Base-by-base conservation (phyloP, 1,284 basidiomycete species). In the Naganishia cerealis region DNA sequence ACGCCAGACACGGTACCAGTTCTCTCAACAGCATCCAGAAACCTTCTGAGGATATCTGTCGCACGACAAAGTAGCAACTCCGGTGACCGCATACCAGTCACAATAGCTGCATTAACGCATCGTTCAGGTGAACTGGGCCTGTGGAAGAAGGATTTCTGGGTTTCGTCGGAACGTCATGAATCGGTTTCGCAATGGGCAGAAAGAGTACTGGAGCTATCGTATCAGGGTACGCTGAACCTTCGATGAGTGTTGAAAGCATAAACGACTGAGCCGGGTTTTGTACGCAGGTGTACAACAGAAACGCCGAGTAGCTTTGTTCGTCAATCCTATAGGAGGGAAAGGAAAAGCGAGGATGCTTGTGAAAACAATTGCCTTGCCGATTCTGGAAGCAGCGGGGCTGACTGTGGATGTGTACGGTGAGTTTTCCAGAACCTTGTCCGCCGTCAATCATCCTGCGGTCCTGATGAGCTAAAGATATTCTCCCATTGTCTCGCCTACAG, bases 321-420 rank as follows among this genome's bases (percentile, higher is more conserved):
- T 97, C 71, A 98, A 98, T 77, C 94, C 94, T 1, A 82, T 86
- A 63, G 90, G 94, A 68, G 94, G 94, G 2, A 83, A 94, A 85
- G 90, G 90, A 56, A 90, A 90, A 76, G 89, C 85, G 0, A 80
- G 79, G 12, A 72, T 82, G 0, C 82, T 89, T 0, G 94, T 88
- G 70, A 78, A 82, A n/a, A 85, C 85, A 66, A 84, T 83, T 15
- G 87, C 94, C 1, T 83, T 89, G 71, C 95, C 94, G 1, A 87
- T 97, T 57, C 83, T 97, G 55, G 84, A 85, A 52, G 88, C 90
- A 9, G 91, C 94, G 0, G 86, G 86, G 1, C 92, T 90, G 77
- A 76, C 77, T 0, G 78, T 91, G 43, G 87, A 92, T 71, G 78
- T 86, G 0, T 83, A 82, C 73, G 79, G 88, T 87, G 71, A 70